phyloP scores from a whole-genome alignment of 106 monocot species.

The Agapanthus africanus region DNA sequence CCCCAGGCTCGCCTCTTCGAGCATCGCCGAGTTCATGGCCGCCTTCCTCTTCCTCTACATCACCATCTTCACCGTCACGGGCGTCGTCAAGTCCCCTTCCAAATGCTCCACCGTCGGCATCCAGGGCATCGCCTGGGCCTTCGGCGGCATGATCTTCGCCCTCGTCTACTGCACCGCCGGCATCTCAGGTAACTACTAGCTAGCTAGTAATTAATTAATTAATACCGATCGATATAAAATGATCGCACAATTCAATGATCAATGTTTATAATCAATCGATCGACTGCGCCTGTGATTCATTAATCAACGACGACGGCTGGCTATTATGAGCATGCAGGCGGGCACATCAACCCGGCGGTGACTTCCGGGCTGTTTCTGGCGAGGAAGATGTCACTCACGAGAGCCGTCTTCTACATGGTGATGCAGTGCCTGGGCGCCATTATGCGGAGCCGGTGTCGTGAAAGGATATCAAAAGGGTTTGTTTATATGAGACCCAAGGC shows the following conservation, averaged over 20 bases:
- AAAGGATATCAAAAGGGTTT: slow-evolving; percentile 44
- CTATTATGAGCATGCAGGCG: slow-evolving; percentile 25
- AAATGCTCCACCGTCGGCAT: slow-evolving; percentile 4
- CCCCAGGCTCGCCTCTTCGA: slow-evolving; percentile 48
- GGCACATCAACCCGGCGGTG: too few relatives aligned
- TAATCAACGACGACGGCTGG: too few relatives aligned
- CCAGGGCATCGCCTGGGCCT: slow-evolving; percentile 63
- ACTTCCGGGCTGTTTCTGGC: slow-evolving; percentile 54
- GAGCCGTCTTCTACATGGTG: slow-evolving; percentile 40
- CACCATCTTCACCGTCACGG: slow-evolving; percentile 58
- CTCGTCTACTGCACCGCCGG: slow-evolving; percentile 97
- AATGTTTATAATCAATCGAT: too few relatives aligned
- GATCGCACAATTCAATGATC: too few relatives aligned
- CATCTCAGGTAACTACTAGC: slow-evolving; percentile 65
- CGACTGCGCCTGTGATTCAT: too few relatives aligned
- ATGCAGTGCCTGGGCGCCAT: slow-evolving; percentile 53
- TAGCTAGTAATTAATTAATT: too few relatives aligned
- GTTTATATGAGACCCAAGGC: slow-evolving; percentile 26
- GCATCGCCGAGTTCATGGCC: slow-evolving; percentile 62
- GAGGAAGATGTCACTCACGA: slow-evolving; percentile 43
- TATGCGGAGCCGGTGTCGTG: slow-evolving; percentile 55
- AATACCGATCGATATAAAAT: too few relatives aligned
- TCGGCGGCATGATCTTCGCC: slow-evolving; percentile 92
- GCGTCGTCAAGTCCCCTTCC: slow-evolving; percentile 19
- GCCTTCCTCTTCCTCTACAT: slow-evolving; percentile 65